Conservation (phyloP, 345 rosid genomes). For the Aquilaria sinensis region DNA sequence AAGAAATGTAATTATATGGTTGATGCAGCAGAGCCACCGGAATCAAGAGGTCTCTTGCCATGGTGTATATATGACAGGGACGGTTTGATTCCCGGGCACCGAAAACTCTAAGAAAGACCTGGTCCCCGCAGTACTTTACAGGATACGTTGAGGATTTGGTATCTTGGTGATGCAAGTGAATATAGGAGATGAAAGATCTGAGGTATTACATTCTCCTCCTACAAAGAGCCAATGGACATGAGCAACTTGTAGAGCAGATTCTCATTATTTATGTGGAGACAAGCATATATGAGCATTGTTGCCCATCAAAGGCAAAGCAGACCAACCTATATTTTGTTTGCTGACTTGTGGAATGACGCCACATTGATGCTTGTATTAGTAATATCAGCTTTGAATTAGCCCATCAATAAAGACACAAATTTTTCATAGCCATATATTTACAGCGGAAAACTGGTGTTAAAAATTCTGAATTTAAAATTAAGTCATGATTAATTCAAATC, state of each 20-base stretch:
- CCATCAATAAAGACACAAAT: too few relatives aligned
- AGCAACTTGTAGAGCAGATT: conserved; percentile 13
- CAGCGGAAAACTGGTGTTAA: too few relatives aligned
- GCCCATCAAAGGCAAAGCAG: not conserved
- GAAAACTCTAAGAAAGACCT: too few relatives aligned
- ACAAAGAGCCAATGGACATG: not conserved
- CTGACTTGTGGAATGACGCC: conserved; percentile 8
- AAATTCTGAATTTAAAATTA: too few relatives aligned
- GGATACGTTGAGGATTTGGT: conserved; percentile 3
- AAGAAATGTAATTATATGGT: too few relatives aligned
- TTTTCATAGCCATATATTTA: too few relatives aligned
- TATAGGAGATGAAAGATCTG: conserved; percentile 10
- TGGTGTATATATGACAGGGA: too few relatives aligned
- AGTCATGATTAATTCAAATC: too few relatives aligned
- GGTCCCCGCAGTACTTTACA: conserved; percentile 1
- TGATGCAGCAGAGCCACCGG: too few relatives aligned
- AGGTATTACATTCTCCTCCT: conserved; percentile 10
- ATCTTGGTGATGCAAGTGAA: conserved; percentile 8
- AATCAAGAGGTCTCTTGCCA: too few relatives aligned
- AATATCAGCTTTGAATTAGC: not conserved
- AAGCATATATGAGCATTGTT: conserved; percentile 7
- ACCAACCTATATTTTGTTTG: conserved; percentile 1
- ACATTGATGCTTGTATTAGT: not conserved
- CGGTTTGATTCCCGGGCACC: too few relatives aligned
- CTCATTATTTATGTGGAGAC: conserved; percentile 18